These are phyloP conservation scores for Kalmanozyma brasiliensis DNA, from an alignment of 1,284 basidiomycete species.

Conservation along the genomic window DNA sequence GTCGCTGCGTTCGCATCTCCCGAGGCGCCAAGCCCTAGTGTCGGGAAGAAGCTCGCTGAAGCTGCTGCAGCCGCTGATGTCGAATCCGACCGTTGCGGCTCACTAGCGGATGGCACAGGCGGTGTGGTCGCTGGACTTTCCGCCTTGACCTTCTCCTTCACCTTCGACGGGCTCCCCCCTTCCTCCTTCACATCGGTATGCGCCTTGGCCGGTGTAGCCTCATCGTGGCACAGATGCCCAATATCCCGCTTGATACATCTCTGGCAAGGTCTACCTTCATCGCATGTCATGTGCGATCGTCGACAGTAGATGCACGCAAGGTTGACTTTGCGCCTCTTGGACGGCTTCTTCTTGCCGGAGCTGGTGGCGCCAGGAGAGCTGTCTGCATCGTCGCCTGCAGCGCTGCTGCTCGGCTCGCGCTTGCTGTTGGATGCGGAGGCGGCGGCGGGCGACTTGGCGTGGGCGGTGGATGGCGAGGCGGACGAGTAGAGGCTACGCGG, in stretches of 20 bases:
- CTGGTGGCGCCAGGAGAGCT: conserved; percentile 6
- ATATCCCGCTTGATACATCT: conserved; percentile 70
- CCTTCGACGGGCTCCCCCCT: not conserved
- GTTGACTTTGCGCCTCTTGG: conserved; percentile 62
- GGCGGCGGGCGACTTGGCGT: conserved; percentile 5
- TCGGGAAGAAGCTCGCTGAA: conserved; percentile 22
- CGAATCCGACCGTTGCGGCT: not conserved
- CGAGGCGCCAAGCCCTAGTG: conserved; percentile 13
- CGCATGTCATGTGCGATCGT: conserved; percentile 78
- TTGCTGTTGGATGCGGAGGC: conserved; percentile 13
- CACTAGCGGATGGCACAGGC: not conserved
- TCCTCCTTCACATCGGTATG: conserved; percentile 5
- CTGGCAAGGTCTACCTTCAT: conserved; percentile 68
- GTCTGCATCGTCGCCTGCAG: conserved; percentile 18
- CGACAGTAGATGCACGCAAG: conserved; percentile 89
- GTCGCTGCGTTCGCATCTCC: not conserved
- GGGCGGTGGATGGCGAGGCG: conserved; percentile 11
- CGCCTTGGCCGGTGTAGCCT: conserved; percentile 37
- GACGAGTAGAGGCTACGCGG: conserved; percentile 46
- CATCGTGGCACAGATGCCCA: conserved; percentile 68
- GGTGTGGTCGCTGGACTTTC: not conserved
- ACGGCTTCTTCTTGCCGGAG: conserved; percentile 41
- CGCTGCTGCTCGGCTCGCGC: conserved; percentile 12
- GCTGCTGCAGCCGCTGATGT: not conserved
- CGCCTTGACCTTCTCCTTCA: not conserved